These are phyloP conservation scores for Fusarium tupiense DNA, from an alignment of 2,329 filamentous ascomycete species.

Conservation along the genomic window DNA sequence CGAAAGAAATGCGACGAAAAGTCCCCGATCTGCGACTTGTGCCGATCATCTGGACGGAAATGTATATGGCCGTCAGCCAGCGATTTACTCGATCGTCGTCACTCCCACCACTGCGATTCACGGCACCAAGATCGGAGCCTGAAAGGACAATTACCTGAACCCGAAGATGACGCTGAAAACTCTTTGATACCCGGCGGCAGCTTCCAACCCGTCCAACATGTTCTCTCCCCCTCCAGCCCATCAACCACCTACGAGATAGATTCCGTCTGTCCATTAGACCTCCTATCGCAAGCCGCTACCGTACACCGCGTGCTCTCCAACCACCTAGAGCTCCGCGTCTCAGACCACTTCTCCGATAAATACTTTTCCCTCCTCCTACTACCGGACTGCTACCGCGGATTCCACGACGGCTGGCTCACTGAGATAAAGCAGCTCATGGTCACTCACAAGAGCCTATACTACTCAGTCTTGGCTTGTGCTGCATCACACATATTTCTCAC, in stretches of 20 bases:
- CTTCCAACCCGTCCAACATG: rapidly evolving
- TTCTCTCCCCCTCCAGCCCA: not conserved
- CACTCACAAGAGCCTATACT: slow-evolving; percentile 41
- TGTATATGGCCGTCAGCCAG: slow-evolving; percentile 26
- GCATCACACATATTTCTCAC: slow-evolving; percentile 40
- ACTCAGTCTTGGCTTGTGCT: slow-evolving; percentile 43
- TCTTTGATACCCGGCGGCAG: not conserved
- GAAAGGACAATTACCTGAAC: not conserved
- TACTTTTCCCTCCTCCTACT: slow-evolving; percentile 39
- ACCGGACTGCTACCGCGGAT: slow-evolving; percentile 44
- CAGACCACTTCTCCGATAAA: slow-evolving; percentile 34
- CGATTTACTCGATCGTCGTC: slow-evolving; percentile 30
- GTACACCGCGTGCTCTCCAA: slow-evolving; percentile 13
- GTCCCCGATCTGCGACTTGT: slow-evolving; percentile 14
- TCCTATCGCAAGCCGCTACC: slow-evolving; percentile 4
- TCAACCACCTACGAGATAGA: too few relatives aligned
- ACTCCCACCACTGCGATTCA: slow-evolving; percentile 8
- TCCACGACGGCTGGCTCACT: slow-evolving; percentile 43
- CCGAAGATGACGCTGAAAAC: not conserved
- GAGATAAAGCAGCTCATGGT: slow-evolving; percentile 45
- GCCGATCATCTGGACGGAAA: not conserved
- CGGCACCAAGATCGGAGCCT: not conserved
- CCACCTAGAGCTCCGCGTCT: slow-evolving; percentile 24
- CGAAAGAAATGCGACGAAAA: slow-evolving; percentile 35
- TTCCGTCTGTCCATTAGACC: not conserved